Evolutionary conservation across 495 filamentous ascomycete species (phyloP).

Genomic region (Aspergillus sclerotiicarbonarius): DNA sequence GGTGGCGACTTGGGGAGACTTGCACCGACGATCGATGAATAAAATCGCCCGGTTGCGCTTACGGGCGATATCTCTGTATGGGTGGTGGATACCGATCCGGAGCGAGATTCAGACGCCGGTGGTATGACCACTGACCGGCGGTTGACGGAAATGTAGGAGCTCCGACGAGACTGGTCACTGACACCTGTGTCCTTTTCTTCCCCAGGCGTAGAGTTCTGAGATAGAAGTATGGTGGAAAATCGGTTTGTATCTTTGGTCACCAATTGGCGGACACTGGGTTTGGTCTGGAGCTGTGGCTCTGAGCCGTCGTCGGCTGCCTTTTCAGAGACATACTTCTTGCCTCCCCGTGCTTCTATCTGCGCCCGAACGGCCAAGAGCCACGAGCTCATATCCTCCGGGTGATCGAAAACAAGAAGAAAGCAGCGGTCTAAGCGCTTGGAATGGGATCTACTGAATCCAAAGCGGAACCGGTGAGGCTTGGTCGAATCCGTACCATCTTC

Average conservation of each 20-base stretch:
- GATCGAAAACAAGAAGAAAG: constrained; percentile 78
- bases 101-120: constrained; percentile 26
- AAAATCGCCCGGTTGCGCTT: constrained; percentile 17
- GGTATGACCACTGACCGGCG: constrained; percentile 27
- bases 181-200: constrained; percentile 30
- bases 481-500: constrained; percentile 55
- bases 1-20: constrained; percentile 7
- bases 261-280: constrained; percentile 34
- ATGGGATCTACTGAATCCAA: constrained; percentile 62
- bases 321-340: constrained; percentile 63
- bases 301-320: constrained; percentile 33
- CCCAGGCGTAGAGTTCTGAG: constrained; percentile 30
- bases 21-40: constrained; percentile 24
- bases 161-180: constrained; percentile 30
- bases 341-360: constrained; percentile 67
- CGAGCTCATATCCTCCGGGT: constrained; percentile 77
- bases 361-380: constrained; percentile 68
- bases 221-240: constrained; percentile 60
- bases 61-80: constrained; percentile 26
- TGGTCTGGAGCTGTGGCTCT: constrained; percentile 41
- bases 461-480: constrained; percentile 65
- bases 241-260: constrained; percentile 56
- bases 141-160: constrained; percentile 32
- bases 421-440: constrained; percentile 61
- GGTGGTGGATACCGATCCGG: constrained; percentile 31